Percentiles rank a stretch among this genome's conserved stretches.
Conservation (phyloP, 768 basidiomycete genomes). For the Naganishia onofrii region DNA sequence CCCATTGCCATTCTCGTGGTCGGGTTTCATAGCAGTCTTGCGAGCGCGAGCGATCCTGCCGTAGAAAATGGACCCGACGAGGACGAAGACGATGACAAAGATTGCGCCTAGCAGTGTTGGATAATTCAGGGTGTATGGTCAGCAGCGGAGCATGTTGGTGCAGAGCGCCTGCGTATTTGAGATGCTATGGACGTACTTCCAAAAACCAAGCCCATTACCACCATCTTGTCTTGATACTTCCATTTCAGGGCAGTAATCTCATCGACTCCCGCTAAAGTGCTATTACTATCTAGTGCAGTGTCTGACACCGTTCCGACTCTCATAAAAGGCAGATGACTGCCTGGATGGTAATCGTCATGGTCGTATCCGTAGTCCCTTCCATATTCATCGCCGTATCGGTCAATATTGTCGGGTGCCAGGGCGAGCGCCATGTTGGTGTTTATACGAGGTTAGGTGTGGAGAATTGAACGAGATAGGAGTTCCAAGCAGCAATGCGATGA, state of each 20-base stretch:
- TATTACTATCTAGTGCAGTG: too few relatives aligned
- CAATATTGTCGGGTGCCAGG: background rate
- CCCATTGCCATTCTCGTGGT: too few relatives aligned
- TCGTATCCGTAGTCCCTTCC: background rate
- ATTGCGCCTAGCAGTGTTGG: background rate
- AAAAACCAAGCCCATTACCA: background rate
- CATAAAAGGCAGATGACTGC: background rate
- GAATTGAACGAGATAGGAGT: too few relatives aligned
- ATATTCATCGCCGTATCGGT: background rate
- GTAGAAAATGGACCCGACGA: too few relatives aligned
- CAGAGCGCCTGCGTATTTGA: too few relatives aligned
- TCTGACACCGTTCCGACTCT: background rate
- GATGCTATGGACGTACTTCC: background rate
- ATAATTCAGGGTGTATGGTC: background rate
- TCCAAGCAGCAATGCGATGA: too few relatives aligned
- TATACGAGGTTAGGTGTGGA: background rate
- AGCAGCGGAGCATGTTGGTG: too few relatives aligned
- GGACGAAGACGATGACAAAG: too few relatives aligned
- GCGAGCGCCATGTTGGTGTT: background rate
- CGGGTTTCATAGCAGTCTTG: too few relatives aligned
- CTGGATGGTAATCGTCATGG: background rate
- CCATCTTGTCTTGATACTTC: slow-evolving; percentile 16
- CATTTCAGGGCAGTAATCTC: background rate
- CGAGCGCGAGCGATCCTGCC: too few relatives aligned
- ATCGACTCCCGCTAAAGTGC: background rate